These are phyloP conservation scores for Coemansia asiatica DNA, from an alignment of 192 early-diverging fungal genomes.

Conservation along the genomic window DNA sequence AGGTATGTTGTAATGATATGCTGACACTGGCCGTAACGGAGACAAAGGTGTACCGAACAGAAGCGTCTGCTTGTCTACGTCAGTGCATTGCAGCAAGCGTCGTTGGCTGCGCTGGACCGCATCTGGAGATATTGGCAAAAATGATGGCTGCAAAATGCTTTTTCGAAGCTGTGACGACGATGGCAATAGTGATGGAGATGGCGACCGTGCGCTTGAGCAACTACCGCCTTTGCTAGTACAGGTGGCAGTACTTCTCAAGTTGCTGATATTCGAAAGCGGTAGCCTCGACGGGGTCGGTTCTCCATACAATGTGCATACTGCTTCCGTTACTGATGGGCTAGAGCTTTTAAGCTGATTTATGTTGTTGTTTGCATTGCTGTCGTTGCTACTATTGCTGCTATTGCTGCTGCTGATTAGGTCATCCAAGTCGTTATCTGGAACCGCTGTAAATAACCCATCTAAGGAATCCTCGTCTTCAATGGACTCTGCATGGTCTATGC, in stretches of 20 bases:
- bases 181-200: background rate
- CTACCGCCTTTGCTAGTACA: too few relatives aligned
- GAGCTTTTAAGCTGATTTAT: too few relatives aligned
- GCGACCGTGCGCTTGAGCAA: background rate
- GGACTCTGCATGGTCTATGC: constrained; percentile 37
- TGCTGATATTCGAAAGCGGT: background rate
- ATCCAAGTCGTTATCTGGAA: background rate
- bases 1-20: constrained; percentile 11
- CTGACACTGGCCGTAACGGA: constrained; percentile 23
- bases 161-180: background rate
- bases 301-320: background rate
- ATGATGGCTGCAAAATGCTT: constrained; percentile 1
- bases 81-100: background rate
- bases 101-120: background rate
- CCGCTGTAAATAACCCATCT: constrained; percentile 9
- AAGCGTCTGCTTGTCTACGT: background rate
- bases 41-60: background rate
- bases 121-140: background rate
- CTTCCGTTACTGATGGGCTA: background rate
- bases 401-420: background rate
- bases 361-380: too few relatives aligned
- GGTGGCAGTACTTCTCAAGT: background rate
- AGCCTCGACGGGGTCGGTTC: background rate
- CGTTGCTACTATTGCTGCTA: background rate
- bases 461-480: constrained; percentile 29